A percentile compares a stretch with the other conserved stretches of the same genome.
These are phyloP conservation scores for Pichia sporocuriosa DNA, from an alignment of 805 yeast genomes.

Conservation along the genomic window DNA sequence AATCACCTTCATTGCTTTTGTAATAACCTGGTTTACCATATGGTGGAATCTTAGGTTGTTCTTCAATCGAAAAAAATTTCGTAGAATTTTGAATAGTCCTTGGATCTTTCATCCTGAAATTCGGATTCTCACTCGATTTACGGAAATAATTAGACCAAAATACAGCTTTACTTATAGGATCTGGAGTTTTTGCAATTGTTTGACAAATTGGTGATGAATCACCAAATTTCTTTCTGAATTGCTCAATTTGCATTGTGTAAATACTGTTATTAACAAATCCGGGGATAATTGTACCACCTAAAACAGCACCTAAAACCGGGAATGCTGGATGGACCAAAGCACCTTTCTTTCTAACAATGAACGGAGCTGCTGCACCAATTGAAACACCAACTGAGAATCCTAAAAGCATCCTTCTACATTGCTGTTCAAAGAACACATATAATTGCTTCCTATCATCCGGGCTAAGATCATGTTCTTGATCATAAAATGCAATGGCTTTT, in stretches of 20 bases:
- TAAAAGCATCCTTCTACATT: constrained; percentile 30
- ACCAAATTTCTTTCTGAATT: constrained; percentile 23
- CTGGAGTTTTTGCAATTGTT: constrained; percentile 23
- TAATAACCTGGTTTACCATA: constrained; percentile 13
- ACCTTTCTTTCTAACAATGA: constrained; percentile 31
- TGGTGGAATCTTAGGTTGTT: constrained; percentile 5
- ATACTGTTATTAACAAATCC: constrained; percentile 26
- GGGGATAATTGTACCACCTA: constrained; percentile 30
- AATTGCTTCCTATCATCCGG: constrained; percentile 37
- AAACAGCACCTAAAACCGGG: constrained; percentile 37
- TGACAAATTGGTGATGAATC: constrained; percentile 19
- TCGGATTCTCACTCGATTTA: constrained; percentile 44
- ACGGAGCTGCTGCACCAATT: constrained; percentile 38
- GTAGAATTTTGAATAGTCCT: constrained; percentile 19
- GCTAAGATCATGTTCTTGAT: constrained; percentile 39
- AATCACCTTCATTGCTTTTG: not conserved
- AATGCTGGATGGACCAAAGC: constrained; percentile 33
- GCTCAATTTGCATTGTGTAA: constrained; percentile 29
- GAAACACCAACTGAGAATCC: constrained; percentile 38
- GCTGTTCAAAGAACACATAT: constrained; percentile 32
- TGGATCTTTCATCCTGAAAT: constrained; percentile 51
- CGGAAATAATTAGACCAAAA: constrained; percentile 48
- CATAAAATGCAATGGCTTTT: constrained; percentile 42
- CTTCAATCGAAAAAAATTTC: constrained; percentile 8
- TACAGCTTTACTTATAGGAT: constrained; percentile 20